Evolutionary conservation across 1,139 yeast species (phyloP), one percentile per base, ranked within the genome.

Genomic region (Candida sp.): DNA sequence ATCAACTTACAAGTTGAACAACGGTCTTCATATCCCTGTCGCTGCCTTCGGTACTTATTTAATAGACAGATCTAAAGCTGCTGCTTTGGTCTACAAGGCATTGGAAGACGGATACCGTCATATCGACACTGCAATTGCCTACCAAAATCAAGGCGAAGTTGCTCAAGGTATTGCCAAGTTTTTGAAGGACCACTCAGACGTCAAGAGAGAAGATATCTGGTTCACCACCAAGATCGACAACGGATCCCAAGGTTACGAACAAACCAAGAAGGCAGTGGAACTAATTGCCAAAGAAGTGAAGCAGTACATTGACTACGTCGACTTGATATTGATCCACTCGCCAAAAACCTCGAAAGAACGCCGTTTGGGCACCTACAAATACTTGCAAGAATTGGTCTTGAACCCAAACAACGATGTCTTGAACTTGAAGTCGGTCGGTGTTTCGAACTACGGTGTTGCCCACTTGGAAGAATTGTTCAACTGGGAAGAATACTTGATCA

Each of bases 61-160:
- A 31, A 54, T 74, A 28, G 66, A 74, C 1, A 52, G 49, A 3
- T 56, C 56, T 0, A 63, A 66, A 11, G 63, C 77, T 27, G 53
- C 52, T 27, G 67, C 65, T 5, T 59, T 68, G 40, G 77, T 74
- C 3, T 69, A 72, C 56, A 58, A 67, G 25, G 82, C 83, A 1
- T 74, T 89, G 59, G 72, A 76, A 34, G 72, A 66, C 27, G 96
- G 96, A 0, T 88, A 88, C 64, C 80, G 96, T 56, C 92, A 86
- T 58, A 72, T 76, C 56, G 71, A 75, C 61, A 55, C 69, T 45
- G 75, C 78, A 51, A 59, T 60, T 74, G 65, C 67, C 31, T 88
- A 88, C 63, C 72, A 74, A 11, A 86, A 86, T 62, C 89, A 87
- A 62, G 60, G 59, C 7, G 86, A 81, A 59, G 58, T 65, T 44